Base-by-base conservation (phyloP, 2,329 filamentous ascomycete genomes). In the Acrocalymma vagum region DNA sequence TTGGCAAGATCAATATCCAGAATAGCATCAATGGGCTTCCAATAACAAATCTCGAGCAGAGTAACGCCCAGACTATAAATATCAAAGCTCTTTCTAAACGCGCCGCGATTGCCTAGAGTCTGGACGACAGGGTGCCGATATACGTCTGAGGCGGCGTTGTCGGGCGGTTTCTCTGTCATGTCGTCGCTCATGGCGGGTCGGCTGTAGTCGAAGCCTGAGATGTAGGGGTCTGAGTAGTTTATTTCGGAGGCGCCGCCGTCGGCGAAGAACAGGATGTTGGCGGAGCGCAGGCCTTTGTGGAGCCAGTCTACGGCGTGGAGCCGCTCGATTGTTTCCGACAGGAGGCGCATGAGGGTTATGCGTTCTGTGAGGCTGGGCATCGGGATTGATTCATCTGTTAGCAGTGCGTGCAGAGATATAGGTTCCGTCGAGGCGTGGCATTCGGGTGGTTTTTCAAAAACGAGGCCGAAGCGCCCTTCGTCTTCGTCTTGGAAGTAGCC, bases 221-320 rank as follows among this genome's bases (percentile, higher is more conserved):
- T 65, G 44, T 71, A 75, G 0, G 77, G 78, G 21, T 66, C 60
- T 8, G 52, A 48, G 39, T 72, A 73, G 42, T 75, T 65, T 27
- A 76, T 63, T 6, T 52, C 48, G 3, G 31, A 30, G 3, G 43
- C 21, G 9, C 41, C 38, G 14, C 15, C 46, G 38, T 44, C 60
- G 21, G 64, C 64, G 55, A 80, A 80, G 58, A 82, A 80, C 9
- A 83, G 57, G 20, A 83, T 70, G 53, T 80, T 82, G 38, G 78
- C 67, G 42, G 73, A 76, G 9, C 79, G 75, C 5, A 83, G 67
- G n/a, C 78, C 78, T 51, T 83, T 83, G 67, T 82, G 80, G 5
- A 83, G 69, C 79, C 79, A 82, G 45, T 80, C 75, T 1, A 81
- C 78, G 3, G 77, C 72, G 52, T 82, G 79, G 0, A 82, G 70